phyloP scores from a whole-genome alignment of 345 rosid genomes.

The Crucihimalaya himalaica region DNA sequence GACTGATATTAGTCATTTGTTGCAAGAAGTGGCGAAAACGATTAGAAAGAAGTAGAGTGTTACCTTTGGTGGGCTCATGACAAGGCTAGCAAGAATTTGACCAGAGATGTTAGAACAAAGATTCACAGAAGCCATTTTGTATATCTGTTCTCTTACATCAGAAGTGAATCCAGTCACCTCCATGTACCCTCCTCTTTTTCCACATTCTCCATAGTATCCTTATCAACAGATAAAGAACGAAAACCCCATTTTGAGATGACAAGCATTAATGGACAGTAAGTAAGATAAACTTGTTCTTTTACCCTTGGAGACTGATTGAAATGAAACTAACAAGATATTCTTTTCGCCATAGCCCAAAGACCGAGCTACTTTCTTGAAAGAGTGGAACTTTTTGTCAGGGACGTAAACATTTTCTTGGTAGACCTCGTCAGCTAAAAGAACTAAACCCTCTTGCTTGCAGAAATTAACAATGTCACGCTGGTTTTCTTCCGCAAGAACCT shows the following conservation, averaged over 20 bases:
- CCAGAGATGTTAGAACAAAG: conserved; percentile 90
- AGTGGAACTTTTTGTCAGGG: conserved; percentile 79
- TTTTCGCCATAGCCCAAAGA: conserved; percentile 74
- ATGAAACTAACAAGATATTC: conserved; percentile 70
- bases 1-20: not conserved
- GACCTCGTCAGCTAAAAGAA: conserved; percentile 91
- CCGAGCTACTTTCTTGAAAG: conserved; percentile 82
- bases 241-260: not conserved
- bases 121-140: conserved; percentile 90
- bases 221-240: conserved; percentile 27
- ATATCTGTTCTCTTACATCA: conserved; percentile 80
- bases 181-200: conserved; percentile 98
- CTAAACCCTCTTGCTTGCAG: conserved; percentile 88
- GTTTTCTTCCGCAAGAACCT: conserved; percentile 90
- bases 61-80: conserved; percentile 98
- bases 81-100: conserved; percentile 91
- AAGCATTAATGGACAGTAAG: not conserved
- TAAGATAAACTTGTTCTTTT: not conserved
- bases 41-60: not conserved
- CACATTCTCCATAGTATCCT: conserved; percentile 96
- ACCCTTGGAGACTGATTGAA: conserved; percentile 94
- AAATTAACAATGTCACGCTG: conserved; percentile 72
- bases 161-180: conserved; percentile 78
- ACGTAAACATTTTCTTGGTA: conserved; percentile 88
- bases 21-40: not conserved